Evolutionary conservation across 2,329 filamentous ascomycete species (phyloP), one percentile per base, ranked within the genome.

Genomic region (Pseudogymnoascus sp.): DNA sequence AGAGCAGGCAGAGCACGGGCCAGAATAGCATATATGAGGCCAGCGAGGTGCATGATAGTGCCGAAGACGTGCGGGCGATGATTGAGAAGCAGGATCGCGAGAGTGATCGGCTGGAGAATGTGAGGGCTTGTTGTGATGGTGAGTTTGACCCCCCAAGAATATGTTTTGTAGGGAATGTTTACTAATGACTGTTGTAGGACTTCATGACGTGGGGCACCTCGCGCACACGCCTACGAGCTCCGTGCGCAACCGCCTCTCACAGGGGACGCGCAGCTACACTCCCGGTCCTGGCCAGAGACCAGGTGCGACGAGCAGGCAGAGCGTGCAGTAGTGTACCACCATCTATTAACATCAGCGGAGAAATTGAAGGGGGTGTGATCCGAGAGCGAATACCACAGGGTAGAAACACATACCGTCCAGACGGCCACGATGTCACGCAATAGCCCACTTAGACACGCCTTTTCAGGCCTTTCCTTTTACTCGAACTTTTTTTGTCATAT

Each of bases 81-180:
- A 90, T 93, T 69, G 90, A 93, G 75, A 81, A 84, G 66, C 87
- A 92, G 72, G 88, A 93, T 70, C 80, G 85, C 61, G 89, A 92
- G 68, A 80, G 87, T 26, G 90, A 92, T 72, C 83, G 87, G 65
- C 81, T 97, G 70, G 93, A 97, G 80, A 97, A 99, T 74, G 94
- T 99, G 67, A 83, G 94, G 72, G 92, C 93, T 64, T 99, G 94
- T 78, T 99, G 94, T 76, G 94, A 97, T 83, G 94, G 92, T 93
- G 82, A 83, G 88, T 78, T 63, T 63, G 58, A 60, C 14, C 7
- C 12, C 6, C 33, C 33, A 2, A 35, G 45, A 60, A 31, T 35
- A 64, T 59, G 62, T 60, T 69, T 65, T 45, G 37, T 6, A 64
- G 7, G 6, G 12, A 16, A n/a, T 21, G 4, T n/a, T 33, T 55